Conservation (phyloP, 192 early-diverging fungal genomes). For the Coemansia sp. region DNA sequence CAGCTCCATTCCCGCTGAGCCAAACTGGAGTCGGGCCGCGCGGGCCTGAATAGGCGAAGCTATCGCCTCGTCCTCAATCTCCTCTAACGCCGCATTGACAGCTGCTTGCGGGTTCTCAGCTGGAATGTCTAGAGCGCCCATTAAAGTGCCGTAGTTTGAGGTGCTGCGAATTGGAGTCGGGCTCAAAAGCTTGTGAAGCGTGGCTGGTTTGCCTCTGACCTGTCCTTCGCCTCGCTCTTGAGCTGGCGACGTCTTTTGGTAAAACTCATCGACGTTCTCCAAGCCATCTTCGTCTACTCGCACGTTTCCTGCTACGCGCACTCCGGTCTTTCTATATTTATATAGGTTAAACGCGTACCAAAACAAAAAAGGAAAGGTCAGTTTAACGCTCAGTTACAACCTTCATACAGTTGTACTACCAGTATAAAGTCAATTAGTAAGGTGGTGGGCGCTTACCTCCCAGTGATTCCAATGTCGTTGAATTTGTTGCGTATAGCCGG, state of each 20-base stretch:
- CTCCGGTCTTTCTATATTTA: constrained; percentile 43
- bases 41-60: constrained; percentile 16
- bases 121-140: constrained; percentile 44
- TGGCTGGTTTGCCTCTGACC: constrained; percentile 7
- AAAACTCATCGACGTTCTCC: constrained; percentile 54
- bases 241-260: constrained; percentile 40
- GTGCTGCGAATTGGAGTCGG: constrained; percentile 43
- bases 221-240: constrained; percentile 3
- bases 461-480: constrained; percentile 39
- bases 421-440: neutral
- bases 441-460: constrained; percentile 14
- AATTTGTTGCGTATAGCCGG: constrained; percentile 40
- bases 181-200: constrained; percentile 39
- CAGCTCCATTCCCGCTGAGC: neutral
- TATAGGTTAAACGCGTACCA: neutral
- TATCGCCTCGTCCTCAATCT: constrained; percentile 18
- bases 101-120: neutral
- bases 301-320: constrained; percentile 41
- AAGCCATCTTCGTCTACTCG: constrained; percentile 43
- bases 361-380: neutral
- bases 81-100: neutral
- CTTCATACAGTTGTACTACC: neutral
- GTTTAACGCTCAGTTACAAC: neutral
- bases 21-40: constrained; percentile 2
- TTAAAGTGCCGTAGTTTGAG: constrained; percentile 24